Evolutionary conservation across 2,329 filamentous ascomycete genomes (phyloP), one percentile per base, ranked within the genome.

Genomic region (Paecilomyces formosus): DNA sequence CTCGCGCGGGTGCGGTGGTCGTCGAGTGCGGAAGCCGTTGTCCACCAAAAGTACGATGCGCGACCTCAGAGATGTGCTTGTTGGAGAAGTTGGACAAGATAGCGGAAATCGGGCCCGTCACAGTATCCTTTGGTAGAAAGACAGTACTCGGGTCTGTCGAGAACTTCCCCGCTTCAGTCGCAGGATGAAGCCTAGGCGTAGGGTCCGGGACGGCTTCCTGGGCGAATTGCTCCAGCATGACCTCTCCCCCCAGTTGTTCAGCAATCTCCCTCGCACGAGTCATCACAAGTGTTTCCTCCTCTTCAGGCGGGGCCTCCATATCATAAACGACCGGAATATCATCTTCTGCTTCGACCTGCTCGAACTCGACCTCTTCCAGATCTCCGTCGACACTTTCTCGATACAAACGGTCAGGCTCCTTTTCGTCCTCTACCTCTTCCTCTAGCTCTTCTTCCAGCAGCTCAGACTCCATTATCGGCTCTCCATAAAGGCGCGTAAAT

Each of bases 401-500:
- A 54, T 73, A 72, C 18, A 78, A 62, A 53, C 65, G 64, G 59
- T 73, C 68, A 11, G 63, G 52, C n/a, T 72, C 64, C 35, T 71
- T 67, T 8, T 74, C 67, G 8, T 63, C 66, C 31, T 72, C 68
- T 13, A 45, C 3, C 39, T 65, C 69, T 15, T 63, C 66, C 31
- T 72, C 68, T 13, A 45, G n/a, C 39, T 65, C 69, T 15, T 68
- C 65, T 11, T 70, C 63, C 2, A 66, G 55, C 6, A 70, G 66
- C 3, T 66, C 64, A 49, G 63, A 68, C 55, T 72, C 57, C 8
- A 69, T 55, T 1, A 89, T 70, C 1, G 92, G 90, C 33, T 86
- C 80, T 1, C 92, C 93, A 71, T 94, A 97, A 15, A 96, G 76
- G 62, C 91, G 82, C 68, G 88, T 85, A 72, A 96, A 96, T 0